Evolutionary conservation across 345 rosid genomes (phyloP).

Genomic region (Arabis hirsuta): DNA sequence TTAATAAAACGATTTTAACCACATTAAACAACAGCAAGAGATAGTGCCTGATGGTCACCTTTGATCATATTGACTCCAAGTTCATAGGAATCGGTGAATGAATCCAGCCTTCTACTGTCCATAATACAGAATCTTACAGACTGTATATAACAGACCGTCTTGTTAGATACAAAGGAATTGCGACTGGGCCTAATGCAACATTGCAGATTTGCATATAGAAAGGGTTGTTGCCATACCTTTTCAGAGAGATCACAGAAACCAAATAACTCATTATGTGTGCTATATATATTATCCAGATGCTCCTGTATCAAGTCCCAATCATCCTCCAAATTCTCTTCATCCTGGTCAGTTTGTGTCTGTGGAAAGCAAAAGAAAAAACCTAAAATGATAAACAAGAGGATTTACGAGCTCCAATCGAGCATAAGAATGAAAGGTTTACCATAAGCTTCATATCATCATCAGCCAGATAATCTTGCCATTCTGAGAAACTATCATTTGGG

Average conservation of each 20-base stretch:
- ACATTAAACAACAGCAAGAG: conserved; percentile 15
- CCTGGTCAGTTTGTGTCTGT: conserved; percentile 59
- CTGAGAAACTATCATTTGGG: conserved; percentile 62
- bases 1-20: conserved; percentile 6
- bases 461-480: conserved; percentile 76
- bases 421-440: conserved; percentile 50
- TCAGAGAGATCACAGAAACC: conserved; percentile 71
- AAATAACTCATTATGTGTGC: conserved; percentile 73
- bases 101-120: conserved; percentile 63
- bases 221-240: conserved; percentile 47
- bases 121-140: conserved; percentile 56
- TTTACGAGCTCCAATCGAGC: conserved; percentile 6
- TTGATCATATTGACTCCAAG: conserved; percentile 72
- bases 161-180: conserved; percentile 29
- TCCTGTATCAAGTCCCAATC: conserved; percentile 74
- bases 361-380: conserved; percentile 27
- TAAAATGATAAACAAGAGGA: conserved; percentile 2
- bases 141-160: conserved; percentile 49
- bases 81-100: conserved; percentile 68
- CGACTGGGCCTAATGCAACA: conserved; percentile 21
- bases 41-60: conserved; percentile 52
- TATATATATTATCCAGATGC: conserved; percentile 55
- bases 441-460: conserved; percentile 59
- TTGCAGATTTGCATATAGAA: conserved; percentile 18
- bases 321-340: conserved; percentile 58